phyloP scores from a whole-genome alignment of 768 basidiomycete species.

The Boletus subcaerulescens region DNA sequence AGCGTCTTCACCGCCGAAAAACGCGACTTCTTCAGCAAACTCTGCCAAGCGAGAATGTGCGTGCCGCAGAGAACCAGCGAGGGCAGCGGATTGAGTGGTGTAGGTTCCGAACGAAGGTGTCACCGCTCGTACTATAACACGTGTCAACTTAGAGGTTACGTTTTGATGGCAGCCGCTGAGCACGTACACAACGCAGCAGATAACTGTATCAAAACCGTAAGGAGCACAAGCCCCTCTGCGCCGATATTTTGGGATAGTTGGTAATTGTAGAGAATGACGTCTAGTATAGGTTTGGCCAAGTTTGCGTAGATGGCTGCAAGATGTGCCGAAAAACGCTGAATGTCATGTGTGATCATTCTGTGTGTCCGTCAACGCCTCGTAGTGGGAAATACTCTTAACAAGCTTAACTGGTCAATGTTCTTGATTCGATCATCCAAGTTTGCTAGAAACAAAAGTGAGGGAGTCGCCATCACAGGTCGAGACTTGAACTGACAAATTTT shows the following conservation, averaged over 20 bases:
- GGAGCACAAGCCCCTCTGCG: slow-evolving; percentile 81
- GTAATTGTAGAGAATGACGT: slow-evolving; percentile 93
- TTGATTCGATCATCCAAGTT: slow-evolving; percentile 95
- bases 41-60: slow-evolving; percentile 89
- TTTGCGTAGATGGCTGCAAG: slow-evolving; percentile 94
- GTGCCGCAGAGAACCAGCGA: slow-evolving; percentile 87
- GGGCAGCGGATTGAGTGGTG: slow-evolving; percentile 81
- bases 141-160: not conserved
- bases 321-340: slow-evolving; percentile 86
- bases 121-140: slow-evolving; percentile 68
- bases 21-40: slow-evolving; percentile 85
- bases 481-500: slow-evolving; percentile 66
- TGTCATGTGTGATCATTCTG: slow-evolving; percentile 95
- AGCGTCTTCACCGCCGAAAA: slow-evolving; percentile 82
- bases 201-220: slow-evolving; percentile 81
- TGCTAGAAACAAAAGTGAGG: slow-evolving; percentile 42
- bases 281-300: slow-evolving; percentile 88
- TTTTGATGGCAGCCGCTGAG: not conserved
- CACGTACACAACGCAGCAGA: slow-evolving; percentile 80
- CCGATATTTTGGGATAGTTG: slow-evolving; percentile 93
- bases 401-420: slow-evolving; percentile 84
- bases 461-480: not conserved
- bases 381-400: not conserved
- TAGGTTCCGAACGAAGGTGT: slow-evolving; percentile 94
- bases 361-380: slow-evolving; percentile 6